These are phyloP conservation scores for Solanum hybrid DNA, from an alignment of 305 asterid genomes.

Conservation along the genomic window DNA sequence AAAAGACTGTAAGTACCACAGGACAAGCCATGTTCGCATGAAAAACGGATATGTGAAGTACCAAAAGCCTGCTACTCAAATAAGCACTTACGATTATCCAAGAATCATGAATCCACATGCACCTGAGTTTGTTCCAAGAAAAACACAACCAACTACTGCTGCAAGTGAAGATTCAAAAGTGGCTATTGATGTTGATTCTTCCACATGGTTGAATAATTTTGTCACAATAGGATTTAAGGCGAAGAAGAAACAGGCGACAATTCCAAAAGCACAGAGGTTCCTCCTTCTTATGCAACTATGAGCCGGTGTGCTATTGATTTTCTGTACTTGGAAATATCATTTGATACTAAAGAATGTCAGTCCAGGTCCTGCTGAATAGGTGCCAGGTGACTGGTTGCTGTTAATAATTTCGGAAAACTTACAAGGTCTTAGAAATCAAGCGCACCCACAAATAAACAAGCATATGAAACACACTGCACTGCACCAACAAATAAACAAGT, in stretches of 20 bases:
- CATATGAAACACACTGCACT: not conserved
- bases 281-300: not conserved
- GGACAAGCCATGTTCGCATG: constrained; percentile 44
- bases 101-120: constrained; percentile 95
- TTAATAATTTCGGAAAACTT: not conserved
- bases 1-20: constrained; percentile 15
- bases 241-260: constrained; percentile 80
- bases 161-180: constrained; percentile 41
- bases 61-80: constrained; percentile 44
- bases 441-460: not conserved
- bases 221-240: constrained; percentile 53
- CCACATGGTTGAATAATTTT: constrained; percentile 26
- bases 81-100: constrained; percentile 28
- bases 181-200: constrained; percentile 30
- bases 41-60: constrained; percentile 53
- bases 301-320: not conserved
- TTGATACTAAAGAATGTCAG: not conserved
- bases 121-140: constrained; percentile 80
- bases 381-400: not conserved
- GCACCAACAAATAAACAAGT: not conserved
- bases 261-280: constrained; percentile 5
- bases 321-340: not conserved
- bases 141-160: constrained; percentile 43
- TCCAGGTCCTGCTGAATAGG: not conserved
- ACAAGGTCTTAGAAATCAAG: not conserved